These are phyloP conservation scores for Solanum pimpinellifolium DNA, from an alignment of 257 asterid species.

Conservation along the genomic window DNA sequence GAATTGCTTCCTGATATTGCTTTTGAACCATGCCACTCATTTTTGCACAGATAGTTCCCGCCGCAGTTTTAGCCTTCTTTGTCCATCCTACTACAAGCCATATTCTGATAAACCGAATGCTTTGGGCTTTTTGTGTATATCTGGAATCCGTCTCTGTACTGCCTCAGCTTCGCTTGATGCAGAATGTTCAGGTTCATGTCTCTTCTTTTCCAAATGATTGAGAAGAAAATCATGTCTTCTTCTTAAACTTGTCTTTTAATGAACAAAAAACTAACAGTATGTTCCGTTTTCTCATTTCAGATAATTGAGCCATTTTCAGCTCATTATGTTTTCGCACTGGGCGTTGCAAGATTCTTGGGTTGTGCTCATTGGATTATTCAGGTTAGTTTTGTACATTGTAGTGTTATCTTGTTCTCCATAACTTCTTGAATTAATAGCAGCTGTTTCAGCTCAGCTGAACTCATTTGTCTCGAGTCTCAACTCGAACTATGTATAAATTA, in stretches of 20 bases:
- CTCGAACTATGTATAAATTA: not conserved
- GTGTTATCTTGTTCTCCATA: not conserved
- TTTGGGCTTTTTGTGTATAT: conserved; percentile 83
- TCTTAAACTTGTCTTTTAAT: not conserved
- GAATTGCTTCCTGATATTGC: not conserved
- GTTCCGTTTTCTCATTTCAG: conserved; percentile 18
- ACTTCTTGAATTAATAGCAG: not conserved
- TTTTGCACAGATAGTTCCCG: conserved; percentile 42
- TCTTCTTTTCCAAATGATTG: not conserved
- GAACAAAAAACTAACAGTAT: not conserved
- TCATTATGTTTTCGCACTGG: conserved; percentile 85
- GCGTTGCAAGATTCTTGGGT: conserved; percentile 69
- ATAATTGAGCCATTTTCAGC: conserved; percentile 90
- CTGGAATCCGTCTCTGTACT: conserved; percentile 71
- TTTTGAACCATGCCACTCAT: not conserved
- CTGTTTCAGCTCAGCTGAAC: not conserved
- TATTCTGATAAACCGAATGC: conserved; percentile 25
- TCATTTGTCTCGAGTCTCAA: not conserved
- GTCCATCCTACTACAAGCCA: conserved; percentile 56
- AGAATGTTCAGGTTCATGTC: conserved; percentile 59
- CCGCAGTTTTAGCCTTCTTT: conserved; percentile 45
- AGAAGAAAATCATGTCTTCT: not conserved
- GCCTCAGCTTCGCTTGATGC: conserved; percentile 93
- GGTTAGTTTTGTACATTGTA: conserved; percentile 22
- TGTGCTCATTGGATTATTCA: conserved; percentile 94